Percentiles rank a stretch among this genome's conserved stretches.
These are phyloP conservation scores for Drechmeria coniospora DNA, from an alignment of 2,329 filamentous ascomycete species.

Conservation along the genomic window DNA sequence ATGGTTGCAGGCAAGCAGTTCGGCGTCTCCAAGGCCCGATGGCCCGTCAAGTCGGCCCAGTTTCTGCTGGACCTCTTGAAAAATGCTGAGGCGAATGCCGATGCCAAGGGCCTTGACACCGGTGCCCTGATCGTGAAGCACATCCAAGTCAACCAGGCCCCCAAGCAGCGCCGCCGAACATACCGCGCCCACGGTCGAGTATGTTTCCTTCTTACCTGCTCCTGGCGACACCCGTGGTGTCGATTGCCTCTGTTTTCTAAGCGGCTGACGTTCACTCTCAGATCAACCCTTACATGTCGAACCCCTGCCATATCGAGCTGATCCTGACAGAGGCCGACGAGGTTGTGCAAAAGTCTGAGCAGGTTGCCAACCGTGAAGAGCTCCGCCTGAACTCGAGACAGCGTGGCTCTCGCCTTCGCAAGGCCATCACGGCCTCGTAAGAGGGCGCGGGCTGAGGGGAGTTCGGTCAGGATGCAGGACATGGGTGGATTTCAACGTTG, in stretches of 20 bases:
- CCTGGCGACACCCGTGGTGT: not conserved
- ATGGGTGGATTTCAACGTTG: too few relatives aligned
- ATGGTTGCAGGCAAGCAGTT: constrained; percentile 95
- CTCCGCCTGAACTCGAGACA: constrained; percentile 76
- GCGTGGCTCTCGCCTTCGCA: constrained; percentile 56
- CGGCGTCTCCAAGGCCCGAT: constrained; percentile 94
- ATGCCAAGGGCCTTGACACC: constrained; percentile 94
- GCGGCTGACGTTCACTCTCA: constrained; percentile 18
- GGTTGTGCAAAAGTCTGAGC: constrained; percentile 86
- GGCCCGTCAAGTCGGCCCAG: constrained; percentile 98
- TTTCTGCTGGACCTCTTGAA: constrained; percentile 94
- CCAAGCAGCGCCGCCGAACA: constrained; percentile 96
- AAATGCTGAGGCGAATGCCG: constrained; percentile 94
- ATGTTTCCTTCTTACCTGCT: constrained; percentile 32
- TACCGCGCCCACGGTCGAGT: constrained; percentile 99
- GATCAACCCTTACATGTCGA: constrained; percentile 99
- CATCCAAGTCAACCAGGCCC: constrained; percentile 99
- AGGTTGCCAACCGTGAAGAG: constrained; percentile 53
- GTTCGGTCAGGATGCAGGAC: constrained; percentile 3
- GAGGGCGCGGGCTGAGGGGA: constrained; percentile 7
- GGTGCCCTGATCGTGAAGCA: constrained; percentile 97
- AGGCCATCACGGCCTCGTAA: constrained; percentile 52
- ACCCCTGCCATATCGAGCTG: constrained; percentile 99
- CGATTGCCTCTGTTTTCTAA: constrained; percentile 2
- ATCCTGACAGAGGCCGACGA: constrained; percentile 98